Evolutionary conservation across 139 green algal genomes (phyloP).

Genomic region (Asterochloris erici): DNA sequence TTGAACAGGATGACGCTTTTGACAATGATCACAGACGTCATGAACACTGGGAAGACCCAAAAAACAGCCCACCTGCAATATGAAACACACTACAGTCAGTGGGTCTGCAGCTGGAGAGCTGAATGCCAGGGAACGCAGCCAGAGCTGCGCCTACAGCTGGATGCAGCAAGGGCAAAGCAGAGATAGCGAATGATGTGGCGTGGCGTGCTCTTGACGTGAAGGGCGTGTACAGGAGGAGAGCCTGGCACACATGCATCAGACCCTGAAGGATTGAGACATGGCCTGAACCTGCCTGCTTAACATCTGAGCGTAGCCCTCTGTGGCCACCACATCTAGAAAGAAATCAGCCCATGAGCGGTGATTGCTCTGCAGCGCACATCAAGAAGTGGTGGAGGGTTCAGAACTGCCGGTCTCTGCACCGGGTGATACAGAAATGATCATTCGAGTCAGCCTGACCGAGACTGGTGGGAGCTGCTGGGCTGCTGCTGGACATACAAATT

Average conservation of each 20-base stretch:
- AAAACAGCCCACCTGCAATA: constrained; percentile 67
- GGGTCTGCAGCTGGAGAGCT: not conserved
- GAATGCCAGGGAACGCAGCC: not conserved
- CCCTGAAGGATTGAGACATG: not conserved
- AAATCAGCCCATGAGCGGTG: constrained; percentile 91
- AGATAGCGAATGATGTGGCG: not conserved
- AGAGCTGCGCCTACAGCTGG: not conserved
- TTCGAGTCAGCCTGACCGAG: too few relatives aligned
- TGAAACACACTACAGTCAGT: too few relatives aligned
- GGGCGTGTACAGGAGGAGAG: not conserved
- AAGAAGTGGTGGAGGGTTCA: too few relatives aligned
- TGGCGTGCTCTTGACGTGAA: not conserved
- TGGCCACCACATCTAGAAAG: constrained; percentile 81
- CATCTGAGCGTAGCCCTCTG: constrained; percentile 68
- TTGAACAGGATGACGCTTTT: constrained; percentile 79
- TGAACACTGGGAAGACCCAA: constrained; percentile 83
- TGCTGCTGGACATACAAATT: too few relatives aligned
- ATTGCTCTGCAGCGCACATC: constrained; percentile 64
- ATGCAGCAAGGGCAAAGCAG: not conserved
- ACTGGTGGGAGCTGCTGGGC: too few relatives aligned
- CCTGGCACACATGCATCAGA: not conserved
- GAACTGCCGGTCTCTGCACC: too few relatives aligned
- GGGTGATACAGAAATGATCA: too few relatives aligned
- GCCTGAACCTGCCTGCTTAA: constrained; percentile 57
- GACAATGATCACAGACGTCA: constrained; percentile 54